Conservation (phyloP, 2,329 filamentous ascomycete species). For the Sclerotinia spermophila region DNA sequence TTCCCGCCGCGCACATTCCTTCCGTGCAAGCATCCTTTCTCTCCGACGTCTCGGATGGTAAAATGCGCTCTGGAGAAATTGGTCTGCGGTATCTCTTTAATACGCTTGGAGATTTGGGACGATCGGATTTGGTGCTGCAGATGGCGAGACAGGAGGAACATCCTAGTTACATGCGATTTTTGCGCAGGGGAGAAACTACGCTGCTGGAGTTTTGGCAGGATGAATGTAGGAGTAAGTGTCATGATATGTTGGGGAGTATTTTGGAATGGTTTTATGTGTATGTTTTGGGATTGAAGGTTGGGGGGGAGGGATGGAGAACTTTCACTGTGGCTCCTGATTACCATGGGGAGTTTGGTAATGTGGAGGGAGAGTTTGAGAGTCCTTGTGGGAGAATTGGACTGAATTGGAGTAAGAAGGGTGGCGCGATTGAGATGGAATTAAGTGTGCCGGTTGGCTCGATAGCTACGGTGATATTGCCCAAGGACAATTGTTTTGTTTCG, state of each 20-base stretch:
- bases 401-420: not conserved
- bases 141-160: not conserved
- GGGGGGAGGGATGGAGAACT: not conserved
- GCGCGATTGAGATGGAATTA: not conserved
- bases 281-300: not conserved
- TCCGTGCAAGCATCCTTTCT: not conserved
- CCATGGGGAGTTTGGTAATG: not conserved
- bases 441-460: not conserved
- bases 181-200: constrained; percentile 43
- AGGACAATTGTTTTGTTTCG: not conserved
- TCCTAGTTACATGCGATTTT: constrained; percentile 5
- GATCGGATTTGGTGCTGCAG: not conserved
- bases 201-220: constrained; percentile 46
- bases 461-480: not conserved
- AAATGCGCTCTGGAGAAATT: not conserved
- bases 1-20: not conserved
- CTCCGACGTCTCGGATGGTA: not conserved
- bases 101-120: not conserved
- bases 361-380: not conserved
- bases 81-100: not conserved
- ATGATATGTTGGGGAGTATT: constrained; percentile 48
- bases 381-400: not conserved
- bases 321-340: not conserved
- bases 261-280: constrained; percentile 46
- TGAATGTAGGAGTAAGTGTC: constrained; percentile 44